These are phyloP conservation scores for Cicer arietinum DNA, from an alignment of 306 rosid species.

Conservation along the genomic window DNA sequence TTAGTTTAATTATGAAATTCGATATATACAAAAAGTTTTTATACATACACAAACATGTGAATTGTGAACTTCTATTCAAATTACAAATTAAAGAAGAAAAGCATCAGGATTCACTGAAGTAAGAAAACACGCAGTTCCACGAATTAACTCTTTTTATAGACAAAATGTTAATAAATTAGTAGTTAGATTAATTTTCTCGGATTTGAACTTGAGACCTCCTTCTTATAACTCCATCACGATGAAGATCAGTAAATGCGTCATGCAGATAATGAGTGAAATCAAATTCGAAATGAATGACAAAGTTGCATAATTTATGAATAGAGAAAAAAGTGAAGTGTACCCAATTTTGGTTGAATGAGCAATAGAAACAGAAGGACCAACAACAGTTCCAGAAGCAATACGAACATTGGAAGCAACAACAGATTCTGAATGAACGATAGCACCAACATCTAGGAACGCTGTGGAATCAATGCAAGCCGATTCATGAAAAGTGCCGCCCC, in stretches of 20 bases:
- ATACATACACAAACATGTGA: slow-evolving; percentile 3
- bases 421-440: slow-evolving; percentile 72
- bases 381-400: slow-evolving; percentile 77
- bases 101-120: too few relatives aligned
- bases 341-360: slow-evolving; percentile 74
- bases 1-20: slow-evolving; percentile 23
- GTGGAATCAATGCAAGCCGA: slow-evolving; percentile 72
- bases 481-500: slow-evolving; percentile 80
- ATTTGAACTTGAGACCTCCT: too few relatives aligned
- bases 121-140: too few relatives aligned
- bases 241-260: too few relatives aligned
- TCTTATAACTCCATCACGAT: too few relatives aligned
- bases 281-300: not conserved
- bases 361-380: slow-evolving; percentile 76
- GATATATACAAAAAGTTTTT: not conserved
- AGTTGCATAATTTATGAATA: slow-evolving; percentile 2
- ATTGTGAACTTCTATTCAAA: not conserved
- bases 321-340: slow-evolving; percentile 44
- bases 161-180: too few relatives aligned
- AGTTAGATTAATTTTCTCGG: too few relatives aligned
- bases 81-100: not conserved
- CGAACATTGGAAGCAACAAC: slow-evolving; percentile 62
- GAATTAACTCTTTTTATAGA: too few relatives aligned
- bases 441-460: slow-evolving; percentile 72
- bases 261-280: too few relatives aligned